Evolutionary conservation across 805 yeast genomes (phyloP).

Genomic region (Pichia cabralensis): DNA sequence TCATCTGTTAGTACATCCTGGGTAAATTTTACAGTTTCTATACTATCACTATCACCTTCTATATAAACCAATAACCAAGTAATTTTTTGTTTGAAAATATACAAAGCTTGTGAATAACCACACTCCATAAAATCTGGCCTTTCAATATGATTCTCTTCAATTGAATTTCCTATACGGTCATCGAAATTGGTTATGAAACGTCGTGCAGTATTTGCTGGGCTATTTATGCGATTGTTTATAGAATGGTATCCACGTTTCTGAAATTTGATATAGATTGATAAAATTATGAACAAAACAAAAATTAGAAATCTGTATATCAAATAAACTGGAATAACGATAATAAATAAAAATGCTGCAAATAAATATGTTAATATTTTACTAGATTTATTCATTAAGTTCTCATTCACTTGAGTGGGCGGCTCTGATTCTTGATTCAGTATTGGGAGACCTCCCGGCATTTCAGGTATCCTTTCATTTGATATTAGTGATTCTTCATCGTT

Average conservation of each 20-base stretch:
- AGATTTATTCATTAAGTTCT: too few relatives aligned
- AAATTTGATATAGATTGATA: conserved; percentile 17
- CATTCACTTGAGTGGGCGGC: too few relatives aligned
- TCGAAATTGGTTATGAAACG: conserved; percentile 25
- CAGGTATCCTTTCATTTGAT: neutral
- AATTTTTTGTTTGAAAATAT: conserved; percentile 55
- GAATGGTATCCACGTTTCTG: conserved; percentile 15
- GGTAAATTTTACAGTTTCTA: conserved; percentile 44
- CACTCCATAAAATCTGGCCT: conserved; percentile 49
- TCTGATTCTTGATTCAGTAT: neutral
- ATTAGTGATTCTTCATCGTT: conserved; percentile 7
- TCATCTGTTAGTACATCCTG: conserved; percentile 43
- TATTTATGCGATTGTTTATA: neutral
- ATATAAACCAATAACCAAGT: conserved; percentile 67
- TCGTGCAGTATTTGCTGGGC: conserved; percentile 7
- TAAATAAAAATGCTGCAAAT: neutral
- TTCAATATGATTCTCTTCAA: conserved; percentile 11
- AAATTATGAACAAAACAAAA: conserved; percentile 11
- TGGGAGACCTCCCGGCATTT: conserved; percentile 9
- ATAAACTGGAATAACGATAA: conserved; percentile 20
- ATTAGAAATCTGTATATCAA: conserved; percentile 15
- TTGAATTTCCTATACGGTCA: conserved; percentile 21
- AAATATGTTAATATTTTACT: neutral
- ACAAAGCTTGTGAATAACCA: conserved; percentile 73
- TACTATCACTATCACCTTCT: conserved; percentile 64